Conservation (phyloP, 1,139 yeast genomes). For the Protomyces macrosporus region DNA sequence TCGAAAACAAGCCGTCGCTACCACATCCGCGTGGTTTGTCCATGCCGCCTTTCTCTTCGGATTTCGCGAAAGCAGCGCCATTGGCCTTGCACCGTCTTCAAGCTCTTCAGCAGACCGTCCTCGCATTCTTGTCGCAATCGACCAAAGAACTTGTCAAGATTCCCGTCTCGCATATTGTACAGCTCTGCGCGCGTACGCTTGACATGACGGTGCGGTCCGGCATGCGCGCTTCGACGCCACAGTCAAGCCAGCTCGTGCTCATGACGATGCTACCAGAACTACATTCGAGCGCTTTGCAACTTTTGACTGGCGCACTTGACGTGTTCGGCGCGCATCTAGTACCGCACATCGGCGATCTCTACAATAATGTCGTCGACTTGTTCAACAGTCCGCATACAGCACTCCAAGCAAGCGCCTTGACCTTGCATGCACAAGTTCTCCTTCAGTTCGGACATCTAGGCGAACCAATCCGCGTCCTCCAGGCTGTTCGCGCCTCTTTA, state of each 20-base stretch:
- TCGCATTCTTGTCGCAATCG: conserved; percentile 3
- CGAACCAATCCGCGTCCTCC: background rate
- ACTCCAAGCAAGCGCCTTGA: background rate
- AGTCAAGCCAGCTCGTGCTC: conserved; percentile 11
- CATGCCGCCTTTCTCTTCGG: conserved; percentile 9
- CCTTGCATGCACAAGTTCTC: background rate
- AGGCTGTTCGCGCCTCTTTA: background rate
- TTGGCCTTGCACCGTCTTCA: conserved; percentile 6
- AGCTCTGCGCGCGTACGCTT: background rate
- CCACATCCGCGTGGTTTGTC: conserved; percentile 11
- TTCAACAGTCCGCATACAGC: background rate
- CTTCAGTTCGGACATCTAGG: background rate
- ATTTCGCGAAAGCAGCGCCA: conserved; percentile 5
- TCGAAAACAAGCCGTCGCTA: conserved; percentile 8
- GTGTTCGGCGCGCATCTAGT: background rate
- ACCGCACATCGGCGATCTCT: background rate
- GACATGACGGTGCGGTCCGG: conserved; percentile 7
- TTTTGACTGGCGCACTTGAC: background rate
- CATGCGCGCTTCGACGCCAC: conserved; percentile 11
- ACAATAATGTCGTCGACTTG: background rate
- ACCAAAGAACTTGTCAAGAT: conserved; percentile 11
- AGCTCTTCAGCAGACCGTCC: background rate
- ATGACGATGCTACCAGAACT: conserved; percentile 8
- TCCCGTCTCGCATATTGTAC: conserved; percentile 7
- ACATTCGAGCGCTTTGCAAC: background rate